These are phyloP conservation scores for Flaveria brownii DNA, from an alignment of 129 eudicot genomes.

Conservation along the genomic window DNA sequence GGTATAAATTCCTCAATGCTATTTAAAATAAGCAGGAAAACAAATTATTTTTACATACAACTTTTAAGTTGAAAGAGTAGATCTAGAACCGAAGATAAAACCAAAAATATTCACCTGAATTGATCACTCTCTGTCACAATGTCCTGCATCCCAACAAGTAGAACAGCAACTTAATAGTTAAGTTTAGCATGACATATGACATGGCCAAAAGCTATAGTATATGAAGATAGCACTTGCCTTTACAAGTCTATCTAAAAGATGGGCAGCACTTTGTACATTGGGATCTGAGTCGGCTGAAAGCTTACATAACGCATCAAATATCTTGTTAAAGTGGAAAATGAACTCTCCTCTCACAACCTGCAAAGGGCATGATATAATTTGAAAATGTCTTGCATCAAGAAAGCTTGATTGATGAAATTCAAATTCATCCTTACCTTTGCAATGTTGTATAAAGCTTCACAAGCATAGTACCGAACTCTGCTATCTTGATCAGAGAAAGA, in stretches of 20 bases:
- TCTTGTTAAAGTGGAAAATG: slow-evolving; percentile 81
- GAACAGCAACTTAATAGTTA: slow-evolving; percentile 25
- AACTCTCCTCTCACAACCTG: slow-evolving; percentile 97
- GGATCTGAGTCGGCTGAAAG: slow-evolving; percentile 98
- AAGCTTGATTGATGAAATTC: neutral
- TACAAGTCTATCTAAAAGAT: slow-evolving; percentile 92
- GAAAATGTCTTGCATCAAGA: slow-evolving; percentile 22
- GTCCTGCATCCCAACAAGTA: slow-evolving; percentile 52
- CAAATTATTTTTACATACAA: neutral
- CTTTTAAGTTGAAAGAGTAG: slow-evolving; percentile 19
- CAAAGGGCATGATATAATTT: slow-evolving; percentile 34
- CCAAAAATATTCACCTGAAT: slow-evolving; percentile 57
- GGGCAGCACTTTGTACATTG: slow-evolving; percentile 98
- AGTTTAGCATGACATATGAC: neutral
- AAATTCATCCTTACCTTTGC: slow-evolving; percentile 65
- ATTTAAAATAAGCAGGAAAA: slow-evolving; percentile 29
- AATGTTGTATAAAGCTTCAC: slow-evolving; percentile 96
- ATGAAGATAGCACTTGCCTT: slow-evolving; percentile 48
- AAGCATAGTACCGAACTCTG: slow-evolving; percentile 95
- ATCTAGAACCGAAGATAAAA: neutral
- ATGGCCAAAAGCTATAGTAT: slow-evolving; percentile 14
- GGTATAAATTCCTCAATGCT: slow-evolving; percentile 99
- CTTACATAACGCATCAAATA: slow-evolving; percentile 42
- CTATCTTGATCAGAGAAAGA: slow-evolving; percentile 91
- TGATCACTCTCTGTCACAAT: slow-evolving; percentile 92